Conservation (phyloP, 228 moss, liverwort and hornwort species). For the Sphagnum magellanicum region DNA sequence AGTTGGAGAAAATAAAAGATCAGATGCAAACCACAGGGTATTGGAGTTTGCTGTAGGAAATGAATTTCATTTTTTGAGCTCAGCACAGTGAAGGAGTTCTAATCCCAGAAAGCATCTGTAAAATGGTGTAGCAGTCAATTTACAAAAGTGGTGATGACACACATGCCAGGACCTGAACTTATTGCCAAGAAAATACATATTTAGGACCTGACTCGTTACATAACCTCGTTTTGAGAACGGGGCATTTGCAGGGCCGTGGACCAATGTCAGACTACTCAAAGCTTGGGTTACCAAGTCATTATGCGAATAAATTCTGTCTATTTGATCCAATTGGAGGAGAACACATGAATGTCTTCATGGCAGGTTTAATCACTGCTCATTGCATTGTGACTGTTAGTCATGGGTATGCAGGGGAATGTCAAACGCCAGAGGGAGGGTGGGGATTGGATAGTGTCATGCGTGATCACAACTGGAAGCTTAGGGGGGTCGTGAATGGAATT, state of each 20-base stretch:
- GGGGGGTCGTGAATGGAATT: slow-evolving; percentile 80
- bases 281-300: slow-evolving; percentile 61
- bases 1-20: too few relatives aligned
- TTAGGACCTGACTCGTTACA: too few relatives aligned
- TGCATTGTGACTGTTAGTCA: slow-evolving; percentile 81
- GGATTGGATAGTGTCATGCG: slow-evolving; percentile 59
- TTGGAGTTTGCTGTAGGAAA: too few relatives aligned
- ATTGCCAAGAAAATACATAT: too few relatives aligned
- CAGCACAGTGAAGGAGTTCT: too few relatives aligned
- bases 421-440: slow-evolving; percentile 73
- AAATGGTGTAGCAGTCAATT: too few relatives aligned
- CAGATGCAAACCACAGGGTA: too few relatives aligned
- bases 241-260: slow-evolving; percentile 53
- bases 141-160: too few relatives aligned
- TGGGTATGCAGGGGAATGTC: slow-evolving; percentile 71
- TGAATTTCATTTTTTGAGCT: too few relatives aligned
- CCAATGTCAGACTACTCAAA: slow-evolving; percentile 49
- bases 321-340: slow-evolving; percentile 56
- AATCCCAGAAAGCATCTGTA: too few relatives aligned
- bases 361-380: slow-evolving; percentile 65
- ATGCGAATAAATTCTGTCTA: slow-evolving; percentile 41
- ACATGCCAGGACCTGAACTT: too few relatives aligned
- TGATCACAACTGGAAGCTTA: slow-evolving; percentile 78
- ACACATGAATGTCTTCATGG: slow-evolving; percentile 78
- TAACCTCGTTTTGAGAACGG: too few relatives aligned